phyloP scores from a whole-genome alignment of 176 grass and related monocot species.

The Hordeum marinum region DNA sequence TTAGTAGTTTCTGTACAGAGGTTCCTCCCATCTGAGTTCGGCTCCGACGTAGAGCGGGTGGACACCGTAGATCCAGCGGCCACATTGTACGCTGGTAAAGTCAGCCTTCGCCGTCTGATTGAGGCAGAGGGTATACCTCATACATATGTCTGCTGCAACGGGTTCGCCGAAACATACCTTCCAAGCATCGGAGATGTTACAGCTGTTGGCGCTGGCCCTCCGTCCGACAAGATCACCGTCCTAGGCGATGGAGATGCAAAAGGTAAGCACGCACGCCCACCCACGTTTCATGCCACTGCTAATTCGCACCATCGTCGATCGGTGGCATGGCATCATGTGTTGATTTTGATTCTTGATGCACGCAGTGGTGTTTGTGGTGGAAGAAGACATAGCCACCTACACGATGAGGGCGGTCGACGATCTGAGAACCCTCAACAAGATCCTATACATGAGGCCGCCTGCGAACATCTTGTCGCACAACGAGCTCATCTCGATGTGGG shows the following conservation, averaged over 20 bases:
- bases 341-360: not conserved
- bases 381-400: not conserved
- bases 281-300: not conserved
- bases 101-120: not conserved
- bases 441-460: slow-evolving; percentile 40
- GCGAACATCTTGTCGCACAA: slow-evolving; percentile 44
- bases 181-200: slow-evolving; percentile 1
- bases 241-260: not conserved
- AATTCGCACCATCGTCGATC: not conserved
- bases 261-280: not conserved
- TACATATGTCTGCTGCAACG: not conserved
- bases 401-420: slow-evolving; percentile 36
- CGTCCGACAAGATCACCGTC: not conserved
- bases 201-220: not conserved
- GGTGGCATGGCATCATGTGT: not conserved
- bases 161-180: not conserved
- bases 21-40: slow-evolving; percentile 26
- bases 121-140: not conserved
- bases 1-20: slow-evolving; percentile 25
- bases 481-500: slow-evolving; percentile 47
- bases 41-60: not conserved
- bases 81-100: not conserved
- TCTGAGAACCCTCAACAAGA: slow-evolving; percentile 51
- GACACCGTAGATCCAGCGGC: not conserved
- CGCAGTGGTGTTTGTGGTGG: not conserved